phyloP scores from a whole-genome alignment of 202 grass and related monocot genomes.

The Thinopyrum obtusiflorum region DNA sequence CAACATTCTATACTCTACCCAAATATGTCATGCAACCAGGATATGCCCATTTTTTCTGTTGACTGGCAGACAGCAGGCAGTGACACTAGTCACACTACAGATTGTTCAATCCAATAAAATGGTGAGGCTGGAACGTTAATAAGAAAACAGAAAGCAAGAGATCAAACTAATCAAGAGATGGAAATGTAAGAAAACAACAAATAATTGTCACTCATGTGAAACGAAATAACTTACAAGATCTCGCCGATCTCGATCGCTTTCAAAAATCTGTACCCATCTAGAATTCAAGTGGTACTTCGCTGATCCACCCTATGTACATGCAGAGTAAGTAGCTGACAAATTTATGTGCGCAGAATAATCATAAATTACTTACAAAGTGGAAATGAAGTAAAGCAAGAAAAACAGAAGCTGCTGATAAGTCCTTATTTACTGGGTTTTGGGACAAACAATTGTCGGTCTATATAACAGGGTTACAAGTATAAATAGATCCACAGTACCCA shows the following conservation, averaged over 20 bases:
- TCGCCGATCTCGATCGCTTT: slow-evolving; percentile 94
- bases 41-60: not conserved
- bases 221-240: slow-evolving; percentile 77
- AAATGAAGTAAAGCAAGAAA: slow-evolving; percentile 29
- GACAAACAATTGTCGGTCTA: slow-evolving; percentile 15
- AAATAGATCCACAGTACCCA: not conserved
- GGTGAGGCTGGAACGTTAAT: not conserved
- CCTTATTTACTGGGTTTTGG: not conserved
- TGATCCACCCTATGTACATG: slow-evolving; percentile 75
- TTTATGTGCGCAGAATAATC: slow-evolving; percentile 1
- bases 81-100: not conserved
- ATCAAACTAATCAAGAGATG: slow-evolving; percentile 10
- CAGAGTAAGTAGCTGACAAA: slow-evolving; percentile 28
- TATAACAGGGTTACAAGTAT: slow-evolving; percentile 3
- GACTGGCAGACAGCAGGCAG: not conserved
- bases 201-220: not conserved
- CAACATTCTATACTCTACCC: not conserved
- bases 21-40: not conserved
- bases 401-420: not conserved
- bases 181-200: not conserved
- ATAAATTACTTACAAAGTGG: slow-evolving; percentile 2
- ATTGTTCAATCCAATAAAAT: not conserved
- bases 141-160: not conserved
- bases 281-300: slow-evolving; percentile 90
- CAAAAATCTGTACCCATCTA: slow-evolving; percentile 85